phyloP scores from a whole-genome alignment of 208 protist species.

The Histomonas meleagridis region DNA sequence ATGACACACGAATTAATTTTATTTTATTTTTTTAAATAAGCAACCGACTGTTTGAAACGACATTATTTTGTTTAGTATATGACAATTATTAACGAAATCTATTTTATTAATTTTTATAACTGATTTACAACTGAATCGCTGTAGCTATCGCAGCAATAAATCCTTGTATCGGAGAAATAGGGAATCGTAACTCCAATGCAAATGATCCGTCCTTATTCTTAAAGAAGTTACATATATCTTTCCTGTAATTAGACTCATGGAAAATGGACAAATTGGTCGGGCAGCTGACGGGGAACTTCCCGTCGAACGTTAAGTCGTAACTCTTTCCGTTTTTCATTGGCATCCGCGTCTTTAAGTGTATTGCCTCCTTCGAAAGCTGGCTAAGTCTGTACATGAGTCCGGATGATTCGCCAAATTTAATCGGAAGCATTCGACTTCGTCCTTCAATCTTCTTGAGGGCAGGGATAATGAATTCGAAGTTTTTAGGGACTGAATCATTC shows the following conservation, averaged over 20 bases:
- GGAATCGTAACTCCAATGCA: neutral
- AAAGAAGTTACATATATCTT: neutral
- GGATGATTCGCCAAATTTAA: neutral
- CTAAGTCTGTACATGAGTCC: neutral
- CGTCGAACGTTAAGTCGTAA: conserved; percentile 5
- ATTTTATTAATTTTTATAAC: no score
- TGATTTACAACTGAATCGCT: no score
- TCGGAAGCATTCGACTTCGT: neutral
- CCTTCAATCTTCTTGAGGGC: neutral
- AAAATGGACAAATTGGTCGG: neutral
- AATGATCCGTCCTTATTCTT: neutral
- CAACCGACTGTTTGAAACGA: no score
- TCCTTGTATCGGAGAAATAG: neutral
- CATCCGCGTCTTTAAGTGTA: neutral
- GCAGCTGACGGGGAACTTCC: neutral
- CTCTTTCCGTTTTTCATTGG: neutral
- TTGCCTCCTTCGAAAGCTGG: neutral
- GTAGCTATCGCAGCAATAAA: neutral
- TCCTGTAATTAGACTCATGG: neutral
- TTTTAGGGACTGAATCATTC: neutral
- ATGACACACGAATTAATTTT: no score
- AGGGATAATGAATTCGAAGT: neutral
- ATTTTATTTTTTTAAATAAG: no score
- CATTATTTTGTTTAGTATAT: no score
- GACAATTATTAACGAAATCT: no score